phyloP scores from a whole-genome alignment of 805 yeast species.

The Saturnispora galanensis region DNA sequence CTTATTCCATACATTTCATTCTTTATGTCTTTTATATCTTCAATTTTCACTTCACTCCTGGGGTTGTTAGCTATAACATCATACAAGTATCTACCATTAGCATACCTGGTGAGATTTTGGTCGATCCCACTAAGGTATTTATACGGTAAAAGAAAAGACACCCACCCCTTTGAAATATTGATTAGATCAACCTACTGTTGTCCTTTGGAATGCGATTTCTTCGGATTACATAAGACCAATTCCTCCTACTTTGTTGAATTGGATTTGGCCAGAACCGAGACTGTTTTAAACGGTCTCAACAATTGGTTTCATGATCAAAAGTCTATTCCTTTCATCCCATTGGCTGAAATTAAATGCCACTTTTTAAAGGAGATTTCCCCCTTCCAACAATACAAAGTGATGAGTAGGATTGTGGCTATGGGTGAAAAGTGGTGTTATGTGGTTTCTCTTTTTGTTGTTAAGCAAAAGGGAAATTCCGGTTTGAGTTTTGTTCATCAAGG shows the following conservation, averaged over 20 bases:
- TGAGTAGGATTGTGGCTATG: constrained; percentile 65
- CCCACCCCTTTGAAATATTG: constrained; percentile 8
- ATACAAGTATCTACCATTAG: constrained; percentile 59
- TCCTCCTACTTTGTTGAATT: constrained; percentile 75
- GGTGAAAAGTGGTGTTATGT: constrained; percentile 80
- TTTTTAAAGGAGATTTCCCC: constrained; percentile 70
- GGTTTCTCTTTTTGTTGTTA: constrained; percentile 47
- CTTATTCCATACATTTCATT: neutral
- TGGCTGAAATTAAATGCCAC: constrained; percentile 58
- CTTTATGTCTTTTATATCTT: neutral
- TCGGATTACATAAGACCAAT: constrained; percentile 72
- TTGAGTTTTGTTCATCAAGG: neutral
- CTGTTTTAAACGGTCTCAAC: constrained; percentile 45
- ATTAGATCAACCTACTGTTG: constrained; percentile 34
- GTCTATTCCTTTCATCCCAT: constrained; percentile 54
- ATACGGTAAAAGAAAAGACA: neutral
- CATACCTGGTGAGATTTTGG: constrained; percentile 41
- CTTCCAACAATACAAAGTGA: constrained; percentile 46
- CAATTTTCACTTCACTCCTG: neutral
- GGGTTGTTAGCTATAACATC: constrained; percentile 23
- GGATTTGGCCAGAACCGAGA: constrained; percentile 65
- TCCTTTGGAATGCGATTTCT: constrained; percentile 75
- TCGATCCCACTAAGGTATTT: constrained; percentile 5
- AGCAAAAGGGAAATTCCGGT: neutral
- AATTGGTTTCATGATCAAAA: constrained; percentile 19